phyloP scores from a whole-genome alignment of 768 basidiomycete species.

The Crepidotus variabilis region DNA sequence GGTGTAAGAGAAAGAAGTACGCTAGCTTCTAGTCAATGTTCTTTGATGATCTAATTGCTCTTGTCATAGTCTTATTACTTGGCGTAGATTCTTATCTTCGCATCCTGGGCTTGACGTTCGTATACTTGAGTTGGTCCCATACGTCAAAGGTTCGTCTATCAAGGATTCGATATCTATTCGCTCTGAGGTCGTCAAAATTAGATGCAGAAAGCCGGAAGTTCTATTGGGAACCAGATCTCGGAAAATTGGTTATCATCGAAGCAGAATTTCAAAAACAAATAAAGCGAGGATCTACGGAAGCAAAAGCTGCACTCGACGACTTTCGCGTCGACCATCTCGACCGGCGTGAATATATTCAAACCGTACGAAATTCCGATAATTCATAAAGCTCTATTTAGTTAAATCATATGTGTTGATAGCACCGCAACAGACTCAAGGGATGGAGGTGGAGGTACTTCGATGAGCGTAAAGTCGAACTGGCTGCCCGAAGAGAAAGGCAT shows the following conservation, averaged over 20 bases:
- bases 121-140: too few relatives aligned
- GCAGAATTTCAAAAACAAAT: background rate
- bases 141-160: too few relatives aligned
- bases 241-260: background rate
- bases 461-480: background rate
- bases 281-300: background rate
- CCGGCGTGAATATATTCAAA: background rate
- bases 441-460: background rate
- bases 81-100: background rate
- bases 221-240: background rate
- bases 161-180: too few relatives aligned
- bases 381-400: background rate
- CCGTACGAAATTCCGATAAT: background rate
- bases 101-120: too few relatives aligned
- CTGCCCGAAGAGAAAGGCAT: background rate
- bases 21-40: background rate
- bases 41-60: too few relatives aligned
- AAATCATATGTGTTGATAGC: background rate
- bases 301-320: background rate
- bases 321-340: background rate
- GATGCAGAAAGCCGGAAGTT: background rate
- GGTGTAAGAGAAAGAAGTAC: background rate
- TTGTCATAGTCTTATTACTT: background rate
- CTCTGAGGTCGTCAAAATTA: background rate
- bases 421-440: background rate